These are phyloP conservation scores for slime mould (Dictyostelium discoideum) DNA, from an alignment of 78 protist species.

Conservation along the genomic window dicty_2.7 NC_007090.3:4819501-4820000, in stretches of 20 bases:
- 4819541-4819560: neutral
- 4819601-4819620: conserved; percentile 54
- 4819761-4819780: neutral
- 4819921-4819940: neutral
- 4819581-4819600: conserved; percentile 53
- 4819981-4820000: conserved; percentile 28
- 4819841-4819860: neutral
- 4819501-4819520: conserved; percentile 33
- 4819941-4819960: neutral
- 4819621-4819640: neutral
- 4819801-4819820: conserved; percentile 14
- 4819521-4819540: conserved; percentile 10
- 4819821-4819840: neutral
- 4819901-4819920: neutral
- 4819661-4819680: neutral
- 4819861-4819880: conserved; percentile 53
- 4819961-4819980: conserved; percentile 30
- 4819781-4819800: neutral
- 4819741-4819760: neutral
- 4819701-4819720: conserved; percentile 69
- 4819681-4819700: neutral
- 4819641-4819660: conserved; percentile 28
- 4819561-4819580: conserved; percentile 43
- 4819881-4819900: conserved; percentile 66
- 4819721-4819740: conserved; percentile 62